Evolutionary conservation across 2,329 filamentous ascomycete species (phyloP).

Genomic region (Ascosphaera apis): DNA sequence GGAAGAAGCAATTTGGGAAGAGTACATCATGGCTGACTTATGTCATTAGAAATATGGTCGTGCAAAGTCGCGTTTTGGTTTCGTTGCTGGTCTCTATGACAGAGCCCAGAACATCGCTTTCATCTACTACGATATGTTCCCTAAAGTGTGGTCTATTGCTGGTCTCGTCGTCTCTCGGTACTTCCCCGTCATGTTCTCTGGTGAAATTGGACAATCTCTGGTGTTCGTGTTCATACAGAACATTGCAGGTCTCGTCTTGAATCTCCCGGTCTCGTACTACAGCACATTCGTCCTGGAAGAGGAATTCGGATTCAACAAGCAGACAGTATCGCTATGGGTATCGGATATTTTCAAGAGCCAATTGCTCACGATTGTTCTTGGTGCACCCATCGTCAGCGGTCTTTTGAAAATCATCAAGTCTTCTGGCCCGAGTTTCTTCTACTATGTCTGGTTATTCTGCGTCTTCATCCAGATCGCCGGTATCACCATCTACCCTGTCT

Average conservation of each 20-base stretch:
- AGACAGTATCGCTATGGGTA: slow-evolving; percentile 70
- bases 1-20: background rate
- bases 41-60: slow-evolving; percentile 55
- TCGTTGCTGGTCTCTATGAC: slow-evolving; percentile 58
- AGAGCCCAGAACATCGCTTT: slow-evolving; percentile 76
- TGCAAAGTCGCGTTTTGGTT: slow-evolving; percentile 77
- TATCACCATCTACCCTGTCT: slow-evolving; percentile 88
- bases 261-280: slow-evolving; percentile 67
- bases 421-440: slow-evolving; percentile 89
- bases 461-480: slow-evolving; percentile 77
- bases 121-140: slow-evolving; percentile 76
- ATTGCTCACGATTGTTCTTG: slow-evolving; percentile 53
- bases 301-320: slow-evolving; percentile 97
- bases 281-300: slow-evolving; percentile 91
- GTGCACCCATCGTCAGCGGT: slow-evolving; percentile 69
- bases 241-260: slow-evolving; percentile 55
- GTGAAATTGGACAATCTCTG: slow-evolving; percentile 84
- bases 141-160: slow-evolving; percentile 68
- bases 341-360: slow-evolving; percentile 84
- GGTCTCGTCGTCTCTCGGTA: slow-evolving; percentile 52
- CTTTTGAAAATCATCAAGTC: slow-evolving; percentile 88
- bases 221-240: slow-evolving; percentile 79
- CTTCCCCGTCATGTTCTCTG: slow-evolving; percentile 37
- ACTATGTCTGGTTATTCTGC: slow-evolving; percentile 89
- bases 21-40: background rate